Percentiles rank a stretch among this genome's conserved stretches.
Conservation (phyloP, 192 early-diverging fungal species). For the Chytriomyces hyalinus region DNA sequence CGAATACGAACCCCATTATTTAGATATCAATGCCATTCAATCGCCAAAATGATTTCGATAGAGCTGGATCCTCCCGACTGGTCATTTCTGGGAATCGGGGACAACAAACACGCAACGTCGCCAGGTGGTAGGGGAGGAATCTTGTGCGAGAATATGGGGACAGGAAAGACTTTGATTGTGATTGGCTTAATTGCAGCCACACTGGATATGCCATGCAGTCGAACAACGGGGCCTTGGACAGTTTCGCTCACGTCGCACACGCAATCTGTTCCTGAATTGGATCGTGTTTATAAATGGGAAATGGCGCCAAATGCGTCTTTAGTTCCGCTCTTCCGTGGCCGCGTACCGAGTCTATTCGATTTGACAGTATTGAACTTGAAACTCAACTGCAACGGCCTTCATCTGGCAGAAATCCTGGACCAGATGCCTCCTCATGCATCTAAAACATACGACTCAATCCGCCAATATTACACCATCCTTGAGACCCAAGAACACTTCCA, state of each 20-base stretch:
- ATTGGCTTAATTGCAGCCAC: constrained; percentile 40
- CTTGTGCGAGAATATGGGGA: constrained; percentile 91
- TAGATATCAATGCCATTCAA: not conserved
- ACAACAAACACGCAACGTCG: not conserved
- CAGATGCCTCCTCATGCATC: constrained; percentile 61
- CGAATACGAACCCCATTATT: not conserved
- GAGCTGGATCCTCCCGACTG: not conserved
- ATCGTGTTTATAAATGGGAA: not conserved
- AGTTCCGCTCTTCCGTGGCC: not conserved
- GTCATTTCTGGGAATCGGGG: not conserved
- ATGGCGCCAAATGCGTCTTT: not conserved
- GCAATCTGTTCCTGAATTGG: not conserved
- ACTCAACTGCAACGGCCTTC: constrained; percentile 50
- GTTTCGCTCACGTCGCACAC: not conserved
- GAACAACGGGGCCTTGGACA: not conserved
- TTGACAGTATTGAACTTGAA: constrained; percentile 17
- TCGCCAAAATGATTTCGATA: not conserved
- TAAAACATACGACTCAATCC: constrained; percentile 20
- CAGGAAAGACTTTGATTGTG: constrained; percentile 79
- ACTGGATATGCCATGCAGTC: not conserved
- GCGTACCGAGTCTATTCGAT: not conserved
- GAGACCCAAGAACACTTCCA: not conserved
- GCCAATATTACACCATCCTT: constrained; percentile 8
- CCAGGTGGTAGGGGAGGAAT: constrained; percentile 54
- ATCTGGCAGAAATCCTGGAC: constrained; percentile 54